Evolutionary conservation across 306 rosid species (phyloP), one percentile per base, ranked within the genome.

Genomic region (Herpetospermum pedunculosum): DNA sequence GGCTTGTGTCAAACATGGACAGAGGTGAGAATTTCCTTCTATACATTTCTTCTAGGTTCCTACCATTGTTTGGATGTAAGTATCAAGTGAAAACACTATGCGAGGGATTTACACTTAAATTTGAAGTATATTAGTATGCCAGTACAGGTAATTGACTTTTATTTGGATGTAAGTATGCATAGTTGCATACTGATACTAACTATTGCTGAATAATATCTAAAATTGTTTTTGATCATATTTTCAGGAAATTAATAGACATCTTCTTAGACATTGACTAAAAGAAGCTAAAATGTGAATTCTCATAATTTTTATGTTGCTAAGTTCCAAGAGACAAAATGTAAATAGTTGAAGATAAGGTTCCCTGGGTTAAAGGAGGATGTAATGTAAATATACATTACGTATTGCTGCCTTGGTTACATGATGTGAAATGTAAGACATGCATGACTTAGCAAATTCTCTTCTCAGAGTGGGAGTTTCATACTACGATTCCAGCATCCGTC

Each of bases 391-490:
- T 65, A 6, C 50, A 40, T 21, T 38, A 40, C 4, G 11, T 21
- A 12, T 19, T 65, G 32, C 52, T 65, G 65, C 48, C 26, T 37
- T 64, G 71, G 14, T 64, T 16, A 62, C 8, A 40, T 35, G 48
- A 28, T 40, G 37, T 64, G 40, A 21, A 70, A 62, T 41, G 60
- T 70, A 30, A 18, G 54, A 65, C 70, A 68, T 79, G 72, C 80
- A 73, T 69, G 74, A 76, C 64, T 69, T 73, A 50, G 53, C 11
- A 32, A 59, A 25, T 34, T 47, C 80, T 58, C 48, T 68, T 83
- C 86, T 28, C 92, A 93, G 98, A 76, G 87, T 93, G 76, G 97
- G 97, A 78, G 82, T 93, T 83, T 84, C 97, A 60, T 93, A 91
- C 76, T 93, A 93, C 54, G 97, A 93, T 83, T 86, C 97, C 76